These are phyloP conservation scores for Fusarium tuaranense DNA, from an alignment of 2,329 filamentous ascomycete species.

Conservation along the genomic window DNA sequence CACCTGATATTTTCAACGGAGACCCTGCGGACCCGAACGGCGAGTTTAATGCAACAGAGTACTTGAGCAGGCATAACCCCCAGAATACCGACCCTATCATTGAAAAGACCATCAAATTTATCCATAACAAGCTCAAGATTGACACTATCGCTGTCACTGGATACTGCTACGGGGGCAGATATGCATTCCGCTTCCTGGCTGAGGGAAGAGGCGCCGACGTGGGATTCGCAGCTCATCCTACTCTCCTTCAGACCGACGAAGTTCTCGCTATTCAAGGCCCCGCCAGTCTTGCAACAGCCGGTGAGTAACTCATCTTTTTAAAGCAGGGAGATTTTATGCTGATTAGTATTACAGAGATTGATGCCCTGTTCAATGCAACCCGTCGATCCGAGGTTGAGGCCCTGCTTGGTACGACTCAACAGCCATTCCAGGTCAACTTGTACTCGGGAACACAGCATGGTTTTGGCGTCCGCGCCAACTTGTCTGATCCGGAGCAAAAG, in stretches of 20 bases:
- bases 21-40: slow-evolving; percentile 3
- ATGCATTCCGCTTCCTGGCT: slow-evolving; percentile 64
- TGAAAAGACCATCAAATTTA: slow-evolving; percentile 18
- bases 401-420: slow-evolving; percentile 11
- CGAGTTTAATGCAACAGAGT: slow-evolving; percentile 14
- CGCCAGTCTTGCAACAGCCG: slow-evolving; percentile 26
- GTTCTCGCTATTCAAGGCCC: slow-evolving; percentile 48
- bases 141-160: slow-evolving; percentile 64
- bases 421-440: slow-evolving; percentile 73
- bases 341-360: slow-evolving; percentile 6
- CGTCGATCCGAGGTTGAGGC: slow-evolving; percentile 25
- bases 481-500: slow-evolving; percentile 62
- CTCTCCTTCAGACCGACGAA: slow-evolving; percentile 66
- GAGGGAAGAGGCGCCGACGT: slow-evolving; percentile 62
- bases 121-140: slow-evolving; percentile 51
- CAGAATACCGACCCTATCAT: slow-evolving; percentile 26
- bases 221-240: slow-evolving; percentile 72
- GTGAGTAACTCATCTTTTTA: slow-evolving; percentile 4
- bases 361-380: slow-evolving; percentile 12
- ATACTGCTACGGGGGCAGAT: slow-evolving; percentile 72
- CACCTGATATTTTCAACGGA: slow-evolving; percentile 20
- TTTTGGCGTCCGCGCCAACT: slow-evolving; percentile 75
- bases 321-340: not conserved
- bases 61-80: slow-evolving; percentile 18
- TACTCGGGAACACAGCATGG: slow-evolving; percentile 77